phyloP scores from a whole-genome alignment of 139 green algal species.

The Nannochloris sp. region DNA sequence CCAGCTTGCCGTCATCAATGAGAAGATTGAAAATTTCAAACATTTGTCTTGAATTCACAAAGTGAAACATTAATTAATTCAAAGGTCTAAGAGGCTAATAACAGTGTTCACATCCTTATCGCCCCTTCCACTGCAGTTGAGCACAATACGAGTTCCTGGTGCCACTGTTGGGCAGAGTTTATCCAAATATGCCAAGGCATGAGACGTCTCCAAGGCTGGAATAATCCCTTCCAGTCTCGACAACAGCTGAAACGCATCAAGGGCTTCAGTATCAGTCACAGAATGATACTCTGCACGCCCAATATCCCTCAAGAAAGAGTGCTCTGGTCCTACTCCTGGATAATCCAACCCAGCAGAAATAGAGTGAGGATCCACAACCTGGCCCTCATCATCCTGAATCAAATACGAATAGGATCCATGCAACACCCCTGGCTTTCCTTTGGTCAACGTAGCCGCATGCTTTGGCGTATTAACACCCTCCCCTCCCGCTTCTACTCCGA shows the following conservation, averaged over 20 bases:
- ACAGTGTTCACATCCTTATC: conserved; percentile 94
- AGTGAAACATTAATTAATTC: neutral
- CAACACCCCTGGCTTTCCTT: conserved; percentile 86
- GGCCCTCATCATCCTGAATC: conserved; percentile 92
- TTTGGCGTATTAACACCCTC: conserved; percentile 84
- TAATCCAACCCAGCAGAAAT: conserved; percentile 98
- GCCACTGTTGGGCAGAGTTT: conserved; percentile 71
- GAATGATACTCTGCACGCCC: conserved; percentile 88
- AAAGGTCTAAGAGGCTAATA: conserved; percentile 3
- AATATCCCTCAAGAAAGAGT: conserved; percentile 95
- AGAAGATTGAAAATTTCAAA: conserved; percentile 28
- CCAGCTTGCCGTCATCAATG: conserved; percentile 21
- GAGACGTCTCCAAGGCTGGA: conserved; percentile 91
- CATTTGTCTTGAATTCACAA: conserved; percentile 2
- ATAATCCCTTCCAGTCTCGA: conserved; percentile 94
- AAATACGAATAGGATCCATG: conserved; percentile 92
- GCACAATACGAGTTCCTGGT: conserved; percentile 70
- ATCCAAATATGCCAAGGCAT: conserved; percentile 91
- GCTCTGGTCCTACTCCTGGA: conserved; percentile 93
- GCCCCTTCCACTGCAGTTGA: conserved; percentile 86
- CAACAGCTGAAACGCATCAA: conserved; percentile 70
- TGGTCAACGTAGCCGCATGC: conserved; percentile 96
- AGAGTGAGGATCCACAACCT: conserved; percentile 97
- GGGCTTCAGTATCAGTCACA: conserved; percentile 84
- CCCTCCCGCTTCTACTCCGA: conserved; percentile 71